Percentiles rank a stretch among this genome's conserved stretches.
Evolutionary conservation across 768 basidiomycete species (phyloP).

Genomic region (Termitomyces sp.): DNA sequence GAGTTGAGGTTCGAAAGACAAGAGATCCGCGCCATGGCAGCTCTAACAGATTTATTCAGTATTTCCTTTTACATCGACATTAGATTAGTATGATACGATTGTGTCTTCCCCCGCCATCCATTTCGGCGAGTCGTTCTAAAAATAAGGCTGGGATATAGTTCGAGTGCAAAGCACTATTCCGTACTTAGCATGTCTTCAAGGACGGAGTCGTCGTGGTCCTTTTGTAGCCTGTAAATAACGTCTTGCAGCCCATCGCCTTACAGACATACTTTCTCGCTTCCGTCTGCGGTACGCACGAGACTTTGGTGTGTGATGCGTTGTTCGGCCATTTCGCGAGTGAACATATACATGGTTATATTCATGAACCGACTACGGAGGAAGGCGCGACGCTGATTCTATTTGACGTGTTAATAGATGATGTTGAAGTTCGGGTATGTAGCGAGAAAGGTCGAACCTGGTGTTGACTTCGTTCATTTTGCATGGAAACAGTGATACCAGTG

Average conservation of each 20-base stretch:
- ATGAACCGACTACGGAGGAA: constrained; percentile 86
- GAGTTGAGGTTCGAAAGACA: neutral
- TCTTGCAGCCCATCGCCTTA: constrained; percentile 62
- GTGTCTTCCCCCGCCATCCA: neutral
- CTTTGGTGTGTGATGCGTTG: constrained; percentile 65
- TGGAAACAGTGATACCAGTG: constrained; percentile 91
- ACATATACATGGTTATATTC: constrained; percentile 74
- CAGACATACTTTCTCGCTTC: constrained; percentile 89
- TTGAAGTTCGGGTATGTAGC: neutral
- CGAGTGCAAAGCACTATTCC: neutral
- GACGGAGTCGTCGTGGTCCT: constrained; percentile 47
- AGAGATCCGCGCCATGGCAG: neutral
- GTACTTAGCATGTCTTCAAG: constrained; percentile 13
- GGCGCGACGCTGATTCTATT: constrained; percentile 87
- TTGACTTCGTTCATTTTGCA: constrained; percentile 97
- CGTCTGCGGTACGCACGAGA: constrained; percentile 78
- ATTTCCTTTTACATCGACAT: neutral
- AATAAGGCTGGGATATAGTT: no score
- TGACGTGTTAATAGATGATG: neutral
- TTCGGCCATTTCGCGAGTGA: constrained; percentile 65
- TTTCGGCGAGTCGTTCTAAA: neutral
- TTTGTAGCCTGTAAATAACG: constrained; percentile 55
- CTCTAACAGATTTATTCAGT: neutral
- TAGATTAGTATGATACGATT: neutral
- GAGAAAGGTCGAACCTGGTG: constrained; percentile 61